phyloP scores from a whole-genome alignment of 2,329 filamentous ascomycete species.

The Penicillium sp. region DNA sequence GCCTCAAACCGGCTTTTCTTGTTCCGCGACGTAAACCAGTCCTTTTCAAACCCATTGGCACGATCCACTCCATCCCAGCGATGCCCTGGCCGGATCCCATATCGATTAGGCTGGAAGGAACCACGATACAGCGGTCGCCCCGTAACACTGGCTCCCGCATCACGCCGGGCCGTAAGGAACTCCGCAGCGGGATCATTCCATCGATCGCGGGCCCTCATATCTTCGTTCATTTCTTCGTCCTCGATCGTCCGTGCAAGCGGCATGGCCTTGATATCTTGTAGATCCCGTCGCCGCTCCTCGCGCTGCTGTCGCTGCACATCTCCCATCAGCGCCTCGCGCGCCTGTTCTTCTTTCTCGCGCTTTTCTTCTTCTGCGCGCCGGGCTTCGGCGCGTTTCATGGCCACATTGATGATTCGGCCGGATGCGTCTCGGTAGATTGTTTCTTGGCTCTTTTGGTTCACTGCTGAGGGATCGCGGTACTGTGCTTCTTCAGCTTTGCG shows the following conservation, averaged over 20 bases:
- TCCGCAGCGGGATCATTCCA: conserved; percentile 95
- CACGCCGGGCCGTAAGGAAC: conserved; percentile 63
- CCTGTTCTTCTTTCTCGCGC: conserved; percentile 62
- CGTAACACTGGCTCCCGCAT: conserved; percentile 46
- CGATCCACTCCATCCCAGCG: conserved; percentile 97
- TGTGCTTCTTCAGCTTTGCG: conserved; percentile 48
- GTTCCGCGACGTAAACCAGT: conserved; percentile 89
- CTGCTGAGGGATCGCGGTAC: conserved; percentile 40
- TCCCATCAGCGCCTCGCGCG: conserved; percentile 71
- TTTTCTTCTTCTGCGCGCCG: conserved; percentile 75
- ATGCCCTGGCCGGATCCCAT: conserved; percentile 88
- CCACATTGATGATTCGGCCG: conserved; percentile 88
- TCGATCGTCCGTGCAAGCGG: conserved; percentile 76
- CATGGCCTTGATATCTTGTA: conserved; percentile 82
- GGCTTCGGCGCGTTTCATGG: conserved; percentile 84
- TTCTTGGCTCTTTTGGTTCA: conserved; percentile 60
- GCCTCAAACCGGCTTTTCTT: conserved; percentile 71
- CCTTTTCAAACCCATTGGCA: conserved; percentile 87
- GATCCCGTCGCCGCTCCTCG: conserved; percentile 61
- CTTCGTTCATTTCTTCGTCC: conserved; percentile 80
- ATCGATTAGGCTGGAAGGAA: conserved; percentile 81
- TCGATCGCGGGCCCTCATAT: conserved; percentile 70
- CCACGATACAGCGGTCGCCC: conserved; percentile 74
- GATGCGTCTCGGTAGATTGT: conserved; percentile 95
- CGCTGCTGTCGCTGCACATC: conserved; percentile 77